Base-by-base conservation (phyloP, 2,329 filamentous ascomycete genomes). In the Emericellopsis cladophorae region DNA sequence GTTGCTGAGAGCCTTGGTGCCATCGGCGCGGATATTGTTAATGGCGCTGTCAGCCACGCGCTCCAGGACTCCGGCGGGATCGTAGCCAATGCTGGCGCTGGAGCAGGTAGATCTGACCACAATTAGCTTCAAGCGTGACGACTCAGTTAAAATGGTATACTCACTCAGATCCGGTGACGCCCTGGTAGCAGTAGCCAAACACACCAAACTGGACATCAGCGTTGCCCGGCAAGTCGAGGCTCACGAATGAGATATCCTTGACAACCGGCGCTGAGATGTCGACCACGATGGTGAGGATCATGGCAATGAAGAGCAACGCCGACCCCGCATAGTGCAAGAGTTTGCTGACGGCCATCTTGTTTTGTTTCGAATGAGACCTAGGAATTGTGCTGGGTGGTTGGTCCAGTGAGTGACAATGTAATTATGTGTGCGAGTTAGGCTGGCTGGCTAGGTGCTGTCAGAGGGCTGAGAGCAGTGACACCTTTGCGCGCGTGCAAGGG, bases 181-280 rank as follows among this genome's bases (percentile, higher is more conserved):
- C 52, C 50, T 18, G 52, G 45, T 26, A 60, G 52, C 77, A 81
- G 53, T 69, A 74, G 7, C 77, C 77, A 57, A 79, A 80, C 1
- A 72, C 74, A 36, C 77, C 77, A 55, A 76, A 78, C 3, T 60
- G 64, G 29, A 78, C 55, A 10, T 64, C 51, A 22, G 53, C 48
- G 46, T 64, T 60, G 35, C 55, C 55, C 16, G 31, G 14, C 23
- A 78, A 58, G 39, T 64, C 57, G 44, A 81, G 66, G 43, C 65
- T 68, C 42, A 81, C 54, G 31, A 81, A 58, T 36, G 66, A 60
- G 35, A 79, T 62, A 48, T 68, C 49, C 49, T 74, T 49, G 48
- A 77, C 66, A 35, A 80, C 70, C 8, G 77, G 77, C 0, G 76
- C 61, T 3, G 75, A 72, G 45, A 81, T 72, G 45, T 66, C 68